Conservation (phyloP, 225 moss, liverwort and hornwort genomes). For the Thuidium tamariscinum region DNA sequence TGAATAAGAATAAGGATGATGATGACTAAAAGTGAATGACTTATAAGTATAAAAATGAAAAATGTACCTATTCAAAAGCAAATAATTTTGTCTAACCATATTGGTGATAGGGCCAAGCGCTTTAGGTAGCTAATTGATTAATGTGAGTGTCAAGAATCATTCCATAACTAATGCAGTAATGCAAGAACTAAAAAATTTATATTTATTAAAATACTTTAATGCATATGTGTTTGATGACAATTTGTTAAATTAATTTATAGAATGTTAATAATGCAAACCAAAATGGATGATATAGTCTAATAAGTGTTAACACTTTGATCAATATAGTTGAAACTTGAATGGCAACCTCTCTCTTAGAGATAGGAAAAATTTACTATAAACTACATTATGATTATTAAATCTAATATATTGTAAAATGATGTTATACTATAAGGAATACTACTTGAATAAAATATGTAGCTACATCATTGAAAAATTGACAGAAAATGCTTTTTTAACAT, state of each 20-base stretch:
- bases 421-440: accelerated
- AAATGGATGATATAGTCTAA: background rate
- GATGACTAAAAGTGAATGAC: background rate
- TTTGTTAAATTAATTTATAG: background rate
- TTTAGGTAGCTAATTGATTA: background rate
- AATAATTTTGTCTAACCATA: background rate
- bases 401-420: background rate
- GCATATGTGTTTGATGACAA: background rate
- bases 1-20: accelerated
- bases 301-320: background rate
- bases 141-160: accelerated
- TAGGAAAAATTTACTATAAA: background rate
- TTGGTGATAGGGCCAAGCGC: accelerated
- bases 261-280: background rate
- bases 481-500: background rate
- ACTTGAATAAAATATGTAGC: background rate
- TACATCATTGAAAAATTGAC: background rate
- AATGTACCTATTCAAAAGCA: background rate
- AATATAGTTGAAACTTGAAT: background rate
- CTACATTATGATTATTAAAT: too few relatives aligned
- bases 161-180: too few relatives aligned
- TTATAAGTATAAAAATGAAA: accelerated
- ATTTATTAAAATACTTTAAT: too few relatives aligned
- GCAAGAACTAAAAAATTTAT: background rate
- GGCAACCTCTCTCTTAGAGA: background rate